phyloP scores from a whole-genome alignment of 345 rosid genomes.

The Cardamine resedifolia region DNA sequence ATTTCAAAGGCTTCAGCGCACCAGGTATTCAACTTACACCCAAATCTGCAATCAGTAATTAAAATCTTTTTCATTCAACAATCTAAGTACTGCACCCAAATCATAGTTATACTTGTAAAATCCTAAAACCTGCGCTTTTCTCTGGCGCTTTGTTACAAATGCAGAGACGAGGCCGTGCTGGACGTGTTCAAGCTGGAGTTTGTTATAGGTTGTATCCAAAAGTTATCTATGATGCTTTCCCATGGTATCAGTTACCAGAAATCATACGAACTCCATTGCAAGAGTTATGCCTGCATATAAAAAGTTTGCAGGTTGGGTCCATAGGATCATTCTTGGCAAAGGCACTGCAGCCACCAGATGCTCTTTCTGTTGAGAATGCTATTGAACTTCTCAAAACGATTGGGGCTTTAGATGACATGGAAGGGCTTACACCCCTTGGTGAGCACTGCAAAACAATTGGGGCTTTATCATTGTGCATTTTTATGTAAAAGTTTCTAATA shows the following conservation, averaged over 20 bases:
- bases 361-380: conserved; percentile 94
- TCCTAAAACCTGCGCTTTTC: not conserved
- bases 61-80: not conserved
- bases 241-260: conserved; percentile 83
- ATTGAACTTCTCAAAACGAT: conserved; percentile 90
- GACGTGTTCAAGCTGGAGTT: conserved; percentile 96
- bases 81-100: conserved; percentile 16
- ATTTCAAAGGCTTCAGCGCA: conserved; percentile 94
- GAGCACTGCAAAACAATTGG: conserved; percentile 18
- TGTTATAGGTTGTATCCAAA: conserved; percentile 92
- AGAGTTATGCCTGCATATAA: conserved; percentile 88
- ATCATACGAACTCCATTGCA: conserved; percentile 93
- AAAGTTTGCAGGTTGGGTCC: conserved; percentile 88
- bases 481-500: conserved; percentile 5
- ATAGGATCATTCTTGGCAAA: conserved; percentile 83
- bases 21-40: conserved; percentile 56
- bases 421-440: conserved; percentile 96
- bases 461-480: conserved; percentile 7
- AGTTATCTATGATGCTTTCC: conserved; percentile 75
- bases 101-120: not conserved
- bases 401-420: conserved; percentile 84
- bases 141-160: conserved; percentile 26
- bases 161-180: conserved; percentile 98
- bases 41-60: conserved; percentile 1
- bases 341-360: conserved; percentile 97